Evolutionary conservation across 352 stramenopile species (phyloP).

Genomic region (Globisporangium sylvaticum): DNA sequence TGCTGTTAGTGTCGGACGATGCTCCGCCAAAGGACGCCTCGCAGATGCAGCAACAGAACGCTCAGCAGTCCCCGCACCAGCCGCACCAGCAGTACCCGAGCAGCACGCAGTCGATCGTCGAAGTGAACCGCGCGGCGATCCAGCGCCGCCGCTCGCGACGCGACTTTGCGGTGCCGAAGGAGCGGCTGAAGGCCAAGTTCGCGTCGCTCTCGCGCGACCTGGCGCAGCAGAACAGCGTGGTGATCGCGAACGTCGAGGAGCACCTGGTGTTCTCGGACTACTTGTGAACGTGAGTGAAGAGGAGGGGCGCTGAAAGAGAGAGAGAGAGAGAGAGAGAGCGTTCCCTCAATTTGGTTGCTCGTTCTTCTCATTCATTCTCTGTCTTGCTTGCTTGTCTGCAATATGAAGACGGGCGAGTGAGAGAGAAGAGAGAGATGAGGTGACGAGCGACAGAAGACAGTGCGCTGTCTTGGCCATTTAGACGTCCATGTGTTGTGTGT

Average conservation of each 20-base stretch:
- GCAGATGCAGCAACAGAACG: not conserved
- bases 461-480: not conserved
- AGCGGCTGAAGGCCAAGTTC: slow-evolving; percentile 67
- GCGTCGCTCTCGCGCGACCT: slow-evolving; percentile 60
- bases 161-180: slow-evolving; percentile 61
- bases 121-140: slow-evolving; percentile 47
- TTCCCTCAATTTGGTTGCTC: not conserved
- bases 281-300: slow-evolving; percentile 20
- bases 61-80: slow-evolving; percentile 3
- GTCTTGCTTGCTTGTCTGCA: not conserved
- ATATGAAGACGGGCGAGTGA: too few relatives aligned
- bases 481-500: not conserved
- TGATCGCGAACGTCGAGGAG: slow-evolving; percentile 48
- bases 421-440: not conserved
- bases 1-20: slow-evolving; percentile 44
- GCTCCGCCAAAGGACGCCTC: not conserved
- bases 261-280: slow-evolving; percentile 79
- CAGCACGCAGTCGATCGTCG: slow-evolving; percentile 38
- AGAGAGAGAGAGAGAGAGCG: too few relatives aligned
- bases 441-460: not conserved
- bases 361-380: not conserved
- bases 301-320: too few relatives aligned
- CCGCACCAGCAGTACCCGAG: slow-evolving; percentile 7
- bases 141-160: slow-evolving; percentile 44
- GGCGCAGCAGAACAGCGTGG: slow-evolving; percentile 34